A percentile compares a stretch with the other conserved stretches of the same genome.
These are phyloP conservation scores for Aspergillus sp. DNA, from an alignment of 2,329 filamentous ascomycete species.

Conservation along the genomic window DNA sequence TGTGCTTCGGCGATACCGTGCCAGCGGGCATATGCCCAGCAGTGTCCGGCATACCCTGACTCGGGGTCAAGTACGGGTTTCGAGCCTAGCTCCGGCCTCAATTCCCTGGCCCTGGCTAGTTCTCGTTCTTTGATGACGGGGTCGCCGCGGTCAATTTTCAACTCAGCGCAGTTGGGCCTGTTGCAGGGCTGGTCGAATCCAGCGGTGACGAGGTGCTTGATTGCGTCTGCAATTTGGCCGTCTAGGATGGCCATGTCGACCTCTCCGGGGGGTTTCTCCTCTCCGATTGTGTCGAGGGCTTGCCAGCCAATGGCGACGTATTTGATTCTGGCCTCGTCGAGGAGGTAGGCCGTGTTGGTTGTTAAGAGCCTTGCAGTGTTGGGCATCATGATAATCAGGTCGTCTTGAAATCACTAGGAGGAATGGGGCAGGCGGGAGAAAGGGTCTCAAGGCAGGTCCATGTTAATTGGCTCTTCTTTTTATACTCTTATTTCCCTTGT, in stretches of 20 bases:
- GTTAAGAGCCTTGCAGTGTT: not conserved
- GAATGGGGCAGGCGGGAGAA: too few species aligned
- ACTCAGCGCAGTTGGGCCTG: not conserved
- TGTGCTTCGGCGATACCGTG: not conserved
- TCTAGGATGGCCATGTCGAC: not conserved
- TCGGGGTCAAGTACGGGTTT: too few species aligned
- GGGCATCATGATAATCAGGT: not conserved
- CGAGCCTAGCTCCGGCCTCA: too few species aligned
- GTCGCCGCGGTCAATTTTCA: not conserved
- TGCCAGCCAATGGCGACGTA: not conserved
- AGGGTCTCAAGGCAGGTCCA: too few species aligned
- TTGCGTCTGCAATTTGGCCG: not conserved
- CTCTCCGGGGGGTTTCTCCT: not conserved
- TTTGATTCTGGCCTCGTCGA: not conserved
- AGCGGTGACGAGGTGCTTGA: not conserved
- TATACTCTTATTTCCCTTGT: not conserved
- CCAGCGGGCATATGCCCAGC: not conserved
- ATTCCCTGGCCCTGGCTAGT: too few species aligned
- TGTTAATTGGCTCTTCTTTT: not conserved
- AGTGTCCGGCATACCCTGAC: too few species aligned
- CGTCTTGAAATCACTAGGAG: too few species aligned
- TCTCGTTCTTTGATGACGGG: too few species aligned
- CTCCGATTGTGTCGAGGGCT: not conserved
- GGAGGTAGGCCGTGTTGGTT: not conserved
- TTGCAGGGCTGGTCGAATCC: not conserved